Evolutionary conservation across 2,329 filamentous ascomycete genomes (phyloP), one percentile per base, ranked within the genome.

Genomic region (Apiospora rasikravindrae): DNA sequence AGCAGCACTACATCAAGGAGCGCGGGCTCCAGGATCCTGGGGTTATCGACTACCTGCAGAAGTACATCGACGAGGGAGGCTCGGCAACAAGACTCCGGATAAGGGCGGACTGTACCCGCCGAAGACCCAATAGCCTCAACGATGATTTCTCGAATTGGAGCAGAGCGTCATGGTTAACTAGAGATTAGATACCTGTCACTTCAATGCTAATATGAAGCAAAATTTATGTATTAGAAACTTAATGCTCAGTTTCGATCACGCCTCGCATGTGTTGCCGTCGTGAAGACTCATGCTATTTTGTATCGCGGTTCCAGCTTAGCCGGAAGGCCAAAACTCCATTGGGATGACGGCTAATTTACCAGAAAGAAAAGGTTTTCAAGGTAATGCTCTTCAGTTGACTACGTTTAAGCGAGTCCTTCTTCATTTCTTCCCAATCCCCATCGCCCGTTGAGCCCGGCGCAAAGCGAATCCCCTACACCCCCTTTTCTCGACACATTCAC

Each of bases 31-130:
- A 73, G 33, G 72, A 73, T 26, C 71, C 71, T 0, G 72, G 70
- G 5, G 71, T 73, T 37, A 70, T 74, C 2, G 64, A 70, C 29
- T 81, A 77, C 77, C 19, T 81, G 74, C 73, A 74, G 69, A 72
- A 73, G 66, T 81, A 81, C 71, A 71, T 81, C 4, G 71, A 73
- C 10, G 53, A 74, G 76, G 76, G 10, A 77, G 74, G n/a, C 33
- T 81, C 24, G 80, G 80, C 4, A 76, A 78, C 74, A 81, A 80
- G 74, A 78, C 72, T 2, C 26, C 53, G 16, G 75, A 78, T 0
- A 76, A 80, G 57, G 80, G 79, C 2, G 71, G 71, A 11, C 13
- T 68, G 24, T 24, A 68, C 42, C 66, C 66, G 14, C 66, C 66
- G 22, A 53, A 26, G 49, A 2, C n/a, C 3, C 49, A 53, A 14